Conservation (phyloP, 2,329 filamentous ascomycete genomes). For the Phaeomoniella chlamydospora region DNA sequence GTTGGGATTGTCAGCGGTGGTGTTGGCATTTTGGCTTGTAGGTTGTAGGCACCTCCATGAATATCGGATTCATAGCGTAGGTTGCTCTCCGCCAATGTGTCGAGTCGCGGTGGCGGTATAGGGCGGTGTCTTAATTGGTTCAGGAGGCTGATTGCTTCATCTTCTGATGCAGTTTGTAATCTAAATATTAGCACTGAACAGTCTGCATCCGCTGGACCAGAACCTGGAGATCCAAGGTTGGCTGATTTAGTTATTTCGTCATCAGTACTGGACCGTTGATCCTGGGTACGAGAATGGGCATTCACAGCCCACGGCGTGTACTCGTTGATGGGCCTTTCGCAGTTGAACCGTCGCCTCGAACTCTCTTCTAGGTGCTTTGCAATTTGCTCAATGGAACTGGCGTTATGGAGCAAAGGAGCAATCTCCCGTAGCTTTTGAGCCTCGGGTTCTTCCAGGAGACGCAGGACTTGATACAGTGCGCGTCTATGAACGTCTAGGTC, state of each 20-base stretch:
- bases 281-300: neutral
- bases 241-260: too few species aligned
- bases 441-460: neutral
- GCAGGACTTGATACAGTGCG: neutral
- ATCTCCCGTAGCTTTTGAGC: neutral
- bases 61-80: neutral
- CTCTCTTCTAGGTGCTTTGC: neutral
- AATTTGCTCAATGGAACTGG: neutral
- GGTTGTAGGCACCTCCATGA: neutral
- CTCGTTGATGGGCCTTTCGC: neutral
- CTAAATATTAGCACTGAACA: neutral
- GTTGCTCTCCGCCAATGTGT: too few species aligned
- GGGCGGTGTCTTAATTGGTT: neutral
- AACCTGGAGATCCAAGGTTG: too few species aligned
- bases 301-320: neutral
- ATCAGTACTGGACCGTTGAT: too few species aligned
- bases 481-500: neutral
- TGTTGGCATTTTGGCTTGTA: neutral
- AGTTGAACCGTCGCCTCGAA: neutral
- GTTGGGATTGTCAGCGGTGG: neutral
- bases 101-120: neutral
- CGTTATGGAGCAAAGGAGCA: neutral
- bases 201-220: neutral
- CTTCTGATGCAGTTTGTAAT: neutral
- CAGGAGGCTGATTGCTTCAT: neutral